Percentiles rank a stretch among this genome's conserved stretches.
Conservation (phyloP, 306 rosid species). For the Dryas octopetala region DNA sequence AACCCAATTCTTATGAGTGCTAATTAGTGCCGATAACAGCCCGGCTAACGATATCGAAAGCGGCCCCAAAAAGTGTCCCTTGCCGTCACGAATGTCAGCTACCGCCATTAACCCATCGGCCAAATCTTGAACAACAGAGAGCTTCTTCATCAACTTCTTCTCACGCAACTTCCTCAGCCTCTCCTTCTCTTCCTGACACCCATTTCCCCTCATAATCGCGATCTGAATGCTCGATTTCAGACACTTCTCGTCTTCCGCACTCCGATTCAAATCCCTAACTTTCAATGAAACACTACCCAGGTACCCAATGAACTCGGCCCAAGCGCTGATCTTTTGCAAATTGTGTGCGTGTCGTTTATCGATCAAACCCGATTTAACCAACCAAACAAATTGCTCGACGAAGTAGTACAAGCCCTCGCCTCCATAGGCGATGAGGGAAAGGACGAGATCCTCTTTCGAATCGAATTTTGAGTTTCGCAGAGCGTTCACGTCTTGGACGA, state of each 20-base stretch:
- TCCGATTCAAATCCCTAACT: slow-evolving; percentile 47
- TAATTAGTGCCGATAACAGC: slow-evolving; percentile 70
- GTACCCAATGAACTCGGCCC: slow-evolving; percentile 60
- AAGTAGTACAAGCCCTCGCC: slow-evolving; percentile 81
- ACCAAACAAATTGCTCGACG: slow-evolving; percentile 82
- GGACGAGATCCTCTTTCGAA: slow-evolving; percentile 29
- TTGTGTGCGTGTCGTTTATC: slow-evolving; percentile 37
- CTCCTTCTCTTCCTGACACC: slow-evolving; percentile 36
- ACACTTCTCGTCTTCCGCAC: slow-evolving; percentile 54
- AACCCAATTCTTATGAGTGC: slow-evolving; percentile 88
- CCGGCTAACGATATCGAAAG: slow-evolving; percentile 62
- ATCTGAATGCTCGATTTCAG: slow-evolving; percentile 50
- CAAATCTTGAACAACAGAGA: slow-evolving; percentile 81
- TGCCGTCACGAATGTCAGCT: slow-evolving; percentile 73
- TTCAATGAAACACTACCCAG: slow-evolving; percentile 58
- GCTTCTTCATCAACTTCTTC: slow-evolving; percentile 63
- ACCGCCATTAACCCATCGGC: slow-evolving; percentile 80
- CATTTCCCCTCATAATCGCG: slow-evolving; percentile 33
- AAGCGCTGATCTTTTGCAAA: slow-evolving; percentile 48
- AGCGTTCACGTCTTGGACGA: slow-evolving; percentile 83
- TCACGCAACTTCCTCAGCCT: slow-evolving; percentile 49
- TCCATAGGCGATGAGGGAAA: slow-evolving; percentile 62
- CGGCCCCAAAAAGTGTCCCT: slow-evolving; percentile 54
- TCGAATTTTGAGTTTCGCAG: slow-evolving; percentile 42
- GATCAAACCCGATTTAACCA: slow-evolving; percentile 70